These are phyloP conservation scores for Polyplosphaeria fusca DNA, from an alignment of 495 filamentous ascomycete genomes.

Conservation along the genomic window DNA sequence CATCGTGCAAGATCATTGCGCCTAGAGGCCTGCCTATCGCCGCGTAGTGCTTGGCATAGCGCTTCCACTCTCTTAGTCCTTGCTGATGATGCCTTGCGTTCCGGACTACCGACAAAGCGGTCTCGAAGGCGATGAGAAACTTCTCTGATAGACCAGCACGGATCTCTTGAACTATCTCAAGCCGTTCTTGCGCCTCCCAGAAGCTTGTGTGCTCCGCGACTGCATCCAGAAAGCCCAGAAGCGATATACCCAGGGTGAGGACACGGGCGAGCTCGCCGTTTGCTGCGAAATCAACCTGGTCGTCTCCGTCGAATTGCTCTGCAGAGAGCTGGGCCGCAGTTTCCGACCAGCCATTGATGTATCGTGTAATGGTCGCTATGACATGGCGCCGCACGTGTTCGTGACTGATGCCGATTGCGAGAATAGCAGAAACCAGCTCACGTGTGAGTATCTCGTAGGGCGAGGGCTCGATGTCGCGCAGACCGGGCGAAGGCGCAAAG, in stretches of 20 bases:
- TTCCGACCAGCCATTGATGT: conserved; percentile 49
- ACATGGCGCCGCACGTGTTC: conserved; percentile 60
- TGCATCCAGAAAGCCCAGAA: conserved; percentile 84
- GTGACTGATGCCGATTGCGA: conserved; percentile 71
- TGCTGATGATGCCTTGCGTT: conserved; percentile 50
- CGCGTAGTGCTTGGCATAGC: conserved; percentile 77
- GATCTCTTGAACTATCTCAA: conserved; percentile 65
- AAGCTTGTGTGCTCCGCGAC: conserved; percentile 71
- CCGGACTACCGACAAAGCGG: conserved; percentile 81
- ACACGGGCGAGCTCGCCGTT: conserved; percentile 58
- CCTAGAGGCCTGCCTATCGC: conserved; percentile 74
- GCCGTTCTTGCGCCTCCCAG: conserved; percentile 68
- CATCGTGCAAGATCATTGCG: conserved; percentile 85
- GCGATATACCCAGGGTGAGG: conserved; percentile 70
- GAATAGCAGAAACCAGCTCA: conserved; percentile 71
- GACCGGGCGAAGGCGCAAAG: conserved; percentile 75
- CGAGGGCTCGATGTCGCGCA: conserved; percentile 77
- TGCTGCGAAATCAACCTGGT: conserved; percentile 41
- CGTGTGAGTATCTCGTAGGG: conserved; percentile 86
- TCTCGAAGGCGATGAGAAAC: conserved; percentile 80
- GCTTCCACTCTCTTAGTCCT: conserved; percentile 71
- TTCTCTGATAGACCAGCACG: conserved; percentile 72
- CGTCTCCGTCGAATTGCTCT: conserved; percentile 32
- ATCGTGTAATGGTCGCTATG: conserved; percentile 58
- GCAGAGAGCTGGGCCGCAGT: conserved; percentile 24